phyloP scores from a whole-genome alignment of 2,329 filamentous ascomycete species.

The Metarhizium guizhouense region DNA sequence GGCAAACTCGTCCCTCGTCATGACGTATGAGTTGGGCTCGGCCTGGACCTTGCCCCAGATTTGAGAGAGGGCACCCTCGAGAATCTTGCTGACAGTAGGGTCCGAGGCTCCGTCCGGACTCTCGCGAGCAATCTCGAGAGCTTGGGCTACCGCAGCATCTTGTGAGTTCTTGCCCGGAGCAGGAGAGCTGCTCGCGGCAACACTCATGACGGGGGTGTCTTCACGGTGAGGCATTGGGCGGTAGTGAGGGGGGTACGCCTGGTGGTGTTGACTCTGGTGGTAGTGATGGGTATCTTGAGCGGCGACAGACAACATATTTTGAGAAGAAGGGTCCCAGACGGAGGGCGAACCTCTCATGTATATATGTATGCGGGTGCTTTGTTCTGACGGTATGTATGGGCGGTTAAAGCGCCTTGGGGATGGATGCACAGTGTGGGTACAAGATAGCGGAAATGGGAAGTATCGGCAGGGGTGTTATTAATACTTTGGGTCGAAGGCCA shows the following conservation, averaged over 20 bases:
- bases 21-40: conserved; percentile 60
- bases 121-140: conserved; percentile 68
- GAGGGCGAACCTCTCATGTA: conserved; percentile 10
- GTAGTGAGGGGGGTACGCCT: neutral
- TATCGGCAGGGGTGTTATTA: neutral
- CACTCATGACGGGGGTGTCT: conserved; percentile 9
- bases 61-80: conserved; percentile 53
- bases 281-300: conserved; percentile 9
- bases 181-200: conserved; percentile 3
- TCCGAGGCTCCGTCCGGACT: conserved; percentile 58
- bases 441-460: neutral
- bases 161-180: conserved; percentile 14
- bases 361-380: conserved; percentile 6
- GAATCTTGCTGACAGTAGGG: conserved; percentile 50
- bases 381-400: conserved; percentile 1
- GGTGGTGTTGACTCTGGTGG: conserved; percentile 1
- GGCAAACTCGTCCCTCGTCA: conserved; percentile 70
- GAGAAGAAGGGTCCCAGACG: neutral
- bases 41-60: conserved; percentile 61
- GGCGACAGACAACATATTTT: conserved; percentile 15
- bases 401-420: neutral
- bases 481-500: neutral
- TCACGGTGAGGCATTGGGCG: conserved; percentile 15
- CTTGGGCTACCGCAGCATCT: conserved; percentile 47
- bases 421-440: neutral